These are phyloP conservation scores for Atalantia buxifolia DNA, from an alignment of 345 rosid genomes.

Conservation along the genomic window DNA sequence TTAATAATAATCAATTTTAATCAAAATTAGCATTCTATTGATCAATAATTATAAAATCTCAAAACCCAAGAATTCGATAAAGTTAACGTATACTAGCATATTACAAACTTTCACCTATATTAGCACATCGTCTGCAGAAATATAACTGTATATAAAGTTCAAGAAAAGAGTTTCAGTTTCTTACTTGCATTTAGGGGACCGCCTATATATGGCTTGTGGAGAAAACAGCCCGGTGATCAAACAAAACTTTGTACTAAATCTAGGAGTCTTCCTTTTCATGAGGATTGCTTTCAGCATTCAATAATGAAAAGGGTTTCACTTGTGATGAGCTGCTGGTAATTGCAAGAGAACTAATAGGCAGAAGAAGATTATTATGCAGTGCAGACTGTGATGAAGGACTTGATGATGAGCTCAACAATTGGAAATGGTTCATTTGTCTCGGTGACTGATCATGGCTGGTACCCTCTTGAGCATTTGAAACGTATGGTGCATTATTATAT, in stretches of 20 bases:
- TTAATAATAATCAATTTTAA: not conserved
- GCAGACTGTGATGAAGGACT: not conserved
- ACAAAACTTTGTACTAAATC: not conserved
- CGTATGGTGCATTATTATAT: conserved; percentile 35
- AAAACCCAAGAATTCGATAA: not conserved
- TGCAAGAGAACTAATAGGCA: conserved; percentile 29
- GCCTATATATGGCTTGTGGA: not conserved
- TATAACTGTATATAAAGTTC: not conserved
- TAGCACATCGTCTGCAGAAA: not conserved
- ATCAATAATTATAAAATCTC: not conserved
- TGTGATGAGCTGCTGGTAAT: conserved; percentile 23
- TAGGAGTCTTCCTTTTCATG: conserved; percentile 28
- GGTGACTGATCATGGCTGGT: conserved; percentile 12
- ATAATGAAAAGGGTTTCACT: conserved; percentile 39
- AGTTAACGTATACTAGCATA: not conserved
- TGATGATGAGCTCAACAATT: conserved; percentile 38
- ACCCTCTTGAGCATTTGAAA: conserved; percentile 24
- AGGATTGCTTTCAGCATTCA: conserved; percentile 24
- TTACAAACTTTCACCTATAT: conserved; percentile 10
- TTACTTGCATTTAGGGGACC: conserved; percentile 4
- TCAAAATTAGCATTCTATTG: not conserved
- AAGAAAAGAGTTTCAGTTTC: not conserved
- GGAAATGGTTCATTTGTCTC: conserved; percentile 38
- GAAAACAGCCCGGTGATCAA: not conserved
- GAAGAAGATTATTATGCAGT: not conserved